These are phyloP conservation scores for Sporothrix phasma DNA, from an alignment of 2,329 filamentous ascomycete species.

Conservation along the genomic window DNA sequence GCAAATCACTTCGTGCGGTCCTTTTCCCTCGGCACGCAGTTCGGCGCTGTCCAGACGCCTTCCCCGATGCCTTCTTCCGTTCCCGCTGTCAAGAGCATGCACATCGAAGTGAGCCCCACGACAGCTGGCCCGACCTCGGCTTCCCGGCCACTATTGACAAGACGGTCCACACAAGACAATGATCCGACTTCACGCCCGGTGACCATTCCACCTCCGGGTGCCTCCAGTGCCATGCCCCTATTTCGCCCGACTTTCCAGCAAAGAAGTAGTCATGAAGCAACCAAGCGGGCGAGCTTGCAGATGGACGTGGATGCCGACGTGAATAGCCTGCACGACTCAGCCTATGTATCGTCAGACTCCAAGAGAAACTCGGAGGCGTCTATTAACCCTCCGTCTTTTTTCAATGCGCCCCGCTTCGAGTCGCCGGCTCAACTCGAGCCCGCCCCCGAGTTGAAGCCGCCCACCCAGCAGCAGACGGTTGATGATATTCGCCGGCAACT, in stretches of 20 bases:
- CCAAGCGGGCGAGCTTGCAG: slow-evolving; percentile 13
- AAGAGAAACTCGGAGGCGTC: slow-evolving; percentile 44
- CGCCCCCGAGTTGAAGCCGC: slow-evolving; percentile 27
- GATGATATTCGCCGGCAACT: slow-evolving; percentile 39
- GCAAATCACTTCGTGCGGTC: slow-evolving; percentile 41
- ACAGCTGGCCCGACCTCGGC: neutral
- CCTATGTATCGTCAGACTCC: slow-evolving; percentile 44
- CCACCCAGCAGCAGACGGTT: slow-evolving; percentile 23
- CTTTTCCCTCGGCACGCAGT: slow-evolving; percentile 40
- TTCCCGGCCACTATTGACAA: neutral
- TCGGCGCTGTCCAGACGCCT: neutral
- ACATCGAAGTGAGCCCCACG: neutral
- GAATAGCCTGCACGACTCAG: slow-evolving; percentile 40
- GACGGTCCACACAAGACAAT: slow-evolving; percentile 40
- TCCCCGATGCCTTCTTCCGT: too few relatives aligned
- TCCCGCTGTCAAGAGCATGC: neutral
- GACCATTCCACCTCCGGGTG: neutral
- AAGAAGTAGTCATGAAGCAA: neutral
- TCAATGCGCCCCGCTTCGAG: slow-evolving; percentile 36
- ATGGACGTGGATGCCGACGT: slow-evolving; percentile 39
- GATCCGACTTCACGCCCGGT: slow-evolving; percentile 31
- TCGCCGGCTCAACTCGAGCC: slow-evolving; percentile 37
- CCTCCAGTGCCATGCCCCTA: neutral
- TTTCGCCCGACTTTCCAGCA: neutral
- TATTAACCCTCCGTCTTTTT: slow-evolving; percentile 31